Conservation (phyloP, 495 filamentous ascomycete species). For the Penicillium diatomitis region DNA sequence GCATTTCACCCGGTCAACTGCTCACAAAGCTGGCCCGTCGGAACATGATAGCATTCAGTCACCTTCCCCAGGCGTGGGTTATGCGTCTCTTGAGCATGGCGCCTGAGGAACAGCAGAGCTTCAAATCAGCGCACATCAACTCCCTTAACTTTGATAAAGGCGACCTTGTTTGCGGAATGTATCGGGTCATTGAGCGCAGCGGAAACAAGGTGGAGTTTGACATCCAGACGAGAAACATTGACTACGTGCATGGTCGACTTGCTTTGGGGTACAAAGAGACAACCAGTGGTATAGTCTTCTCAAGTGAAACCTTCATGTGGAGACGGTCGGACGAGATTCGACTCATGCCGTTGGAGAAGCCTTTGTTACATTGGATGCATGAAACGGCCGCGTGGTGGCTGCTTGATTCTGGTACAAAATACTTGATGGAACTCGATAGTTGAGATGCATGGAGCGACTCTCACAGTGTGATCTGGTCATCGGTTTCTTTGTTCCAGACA, state of each 20-base stretch:
- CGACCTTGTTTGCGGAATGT: constrained; percentile 27
- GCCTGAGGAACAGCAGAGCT: constrained; percentile 12
- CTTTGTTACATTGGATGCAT: constrained; percentile 21
- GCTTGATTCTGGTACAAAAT: constrained; percentile 28
- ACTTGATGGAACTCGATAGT: constrained; percentile 20
- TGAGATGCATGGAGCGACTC: background rate
- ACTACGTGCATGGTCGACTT: constrained; percentile 19
- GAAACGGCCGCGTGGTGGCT: constrained; percentile 33
- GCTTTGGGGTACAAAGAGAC: constrained; percentile 15
- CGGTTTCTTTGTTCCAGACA: background rate
- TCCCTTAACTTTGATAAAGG: constrained; percentile 22
- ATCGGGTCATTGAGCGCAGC: constrained; percentile 17
- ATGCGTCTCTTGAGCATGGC: constrained; percentile 8
- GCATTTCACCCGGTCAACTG: constrained; percentile 6
- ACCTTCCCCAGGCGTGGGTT: constrained; percentile 23
- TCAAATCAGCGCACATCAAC: constrained; percentile 17
- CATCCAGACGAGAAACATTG: constrained; percentile 11
- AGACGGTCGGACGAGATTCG: constrained; percentile 10
- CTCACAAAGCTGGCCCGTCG: constrained; percentile 23
- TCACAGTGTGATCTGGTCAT: background rate
- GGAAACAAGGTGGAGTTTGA: constrained; percentile 25
- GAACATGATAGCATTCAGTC: constrained; percentile 28
- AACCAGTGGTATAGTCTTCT: constrained; percentile 15
- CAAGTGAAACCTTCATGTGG: constrained; percentile 31
- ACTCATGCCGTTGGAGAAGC: constrained; percentile 24